Evolutionary conservation across 2,329 filamentous ascomycete species (phyloP).

Genomic region (Atkinsonella texensis): DNA sequence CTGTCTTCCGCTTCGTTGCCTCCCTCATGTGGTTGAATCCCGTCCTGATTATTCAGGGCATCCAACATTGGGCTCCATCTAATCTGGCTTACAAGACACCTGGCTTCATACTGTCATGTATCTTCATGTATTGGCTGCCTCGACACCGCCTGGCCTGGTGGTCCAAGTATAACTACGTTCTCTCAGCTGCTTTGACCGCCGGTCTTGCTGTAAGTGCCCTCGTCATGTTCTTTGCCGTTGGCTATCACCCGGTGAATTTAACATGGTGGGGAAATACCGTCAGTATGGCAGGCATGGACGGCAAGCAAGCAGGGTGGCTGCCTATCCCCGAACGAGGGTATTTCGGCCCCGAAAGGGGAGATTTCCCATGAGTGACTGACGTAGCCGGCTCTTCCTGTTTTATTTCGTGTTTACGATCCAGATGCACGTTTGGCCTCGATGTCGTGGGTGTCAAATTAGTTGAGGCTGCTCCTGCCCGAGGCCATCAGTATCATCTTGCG

Average conservation of each 20-base stretch:
- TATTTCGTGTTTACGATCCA: neutral
- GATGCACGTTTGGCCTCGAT: neutral
- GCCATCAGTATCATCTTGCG: neutral
- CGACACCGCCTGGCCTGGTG: constrained; percentile 28
- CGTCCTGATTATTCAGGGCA: constrained; percentile 27
- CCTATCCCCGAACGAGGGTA: constrained; percentile 14
- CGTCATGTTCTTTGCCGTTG: constrained; percentile 31
- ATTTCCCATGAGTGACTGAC: constrained; percentile 7
- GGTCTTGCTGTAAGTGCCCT: constrained; percentile 30
- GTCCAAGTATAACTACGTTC: constrained; percentile 25
- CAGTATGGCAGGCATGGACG: constrained; percentile 11
- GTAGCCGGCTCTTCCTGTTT: neutral
- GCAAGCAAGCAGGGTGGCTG: constrained; percentile 10
- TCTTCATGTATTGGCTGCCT: constrained; percentile 28
- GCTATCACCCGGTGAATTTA: constrained; percentile 16
- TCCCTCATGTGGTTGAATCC: constrained; percentile 30
- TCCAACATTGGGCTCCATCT: constrained; percentile 30
- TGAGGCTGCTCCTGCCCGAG: neutral
- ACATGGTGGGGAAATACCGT: constrained; percentile 33
- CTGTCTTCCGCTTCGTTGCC: constrained; percentile 25
- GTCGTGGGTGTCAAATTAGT: neutral
- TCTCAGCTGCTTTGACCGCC: constrained; percentile 18
- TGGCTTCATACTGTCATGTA: constrained; percentile 26
- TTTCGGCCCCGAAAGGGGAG: constrained; percentile 16
- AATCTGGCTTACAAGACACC: constrained; percentile 32